A percentile compares a stretch with the other conserved stretches of the same genome.
These are phyloP conservation scores for Beauveria sp. DNA, from an alignment of 2,329 filamentous ascomycete species.

Conservation along the genomic window DNA sequence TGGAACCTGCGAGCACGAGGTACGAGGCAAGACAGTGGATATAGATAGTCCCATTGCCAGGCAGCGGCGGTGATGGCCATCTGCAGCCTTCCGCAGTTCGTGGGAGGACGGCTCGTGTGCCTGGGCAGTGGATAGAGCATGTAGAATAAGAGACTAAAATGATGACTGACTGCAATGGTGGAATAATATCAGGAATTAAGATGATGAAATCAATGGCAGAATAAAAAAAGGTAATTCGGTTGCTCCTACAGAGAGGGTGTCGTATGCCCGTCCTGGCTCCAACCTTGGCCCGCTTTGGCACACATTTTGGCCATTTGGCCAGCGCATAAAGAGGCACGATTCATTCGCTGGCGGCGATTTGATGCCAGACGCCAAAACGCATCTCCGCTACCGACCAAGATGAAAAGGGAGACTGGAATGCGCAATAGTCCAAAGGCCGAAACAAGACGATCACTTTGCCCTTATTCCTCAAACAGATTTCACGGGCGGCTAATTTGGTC, in stretches of 20 bases:
- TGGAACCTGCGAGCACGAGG: not conserved
- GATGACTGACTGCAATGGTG: not conserved
- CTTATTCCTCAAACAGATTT: not conserved
- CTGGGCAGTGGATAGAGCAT: not conserved
- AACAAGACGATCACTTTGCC: not conserved
- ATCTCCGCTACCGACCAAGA: not conserved
- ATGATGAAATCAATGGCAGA: not conserved
- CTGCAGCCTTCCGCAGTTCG: not conserved
- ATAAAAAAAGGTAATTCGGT: not conserved
- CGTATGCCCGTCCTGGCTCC: conserved; percentile 3
- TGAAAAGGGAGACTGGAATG: not conserved
- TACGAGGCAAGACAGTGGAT: not conserved
- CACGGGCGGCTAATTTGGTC: not conserved
- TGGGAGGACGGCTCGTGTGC: not conserved
- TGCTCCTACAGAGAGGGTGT: not conserved
- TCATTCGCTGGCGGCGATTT: conserved; percentile 1
- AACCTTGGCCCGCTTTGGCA: conserved; percentile 9
- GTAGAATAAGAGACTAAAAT: not conserved
- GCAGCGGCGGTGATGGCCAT: not conserved
- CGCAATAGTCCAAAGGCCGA: not conserved
- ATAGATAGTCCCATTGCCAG: too few relatives aligned
- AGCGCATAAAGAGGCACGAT: conserved; percentile 7
- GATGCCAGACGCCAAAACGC: not conserved
- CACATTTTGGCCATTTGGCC: not conserved
- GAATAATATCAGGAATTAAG: not conserved